These are phyloP conservation scores for Diaporthe velutina DNA, from an alignment of 2,329 filamentous ascomycete species.

Conservation along the genomic window DNA sequence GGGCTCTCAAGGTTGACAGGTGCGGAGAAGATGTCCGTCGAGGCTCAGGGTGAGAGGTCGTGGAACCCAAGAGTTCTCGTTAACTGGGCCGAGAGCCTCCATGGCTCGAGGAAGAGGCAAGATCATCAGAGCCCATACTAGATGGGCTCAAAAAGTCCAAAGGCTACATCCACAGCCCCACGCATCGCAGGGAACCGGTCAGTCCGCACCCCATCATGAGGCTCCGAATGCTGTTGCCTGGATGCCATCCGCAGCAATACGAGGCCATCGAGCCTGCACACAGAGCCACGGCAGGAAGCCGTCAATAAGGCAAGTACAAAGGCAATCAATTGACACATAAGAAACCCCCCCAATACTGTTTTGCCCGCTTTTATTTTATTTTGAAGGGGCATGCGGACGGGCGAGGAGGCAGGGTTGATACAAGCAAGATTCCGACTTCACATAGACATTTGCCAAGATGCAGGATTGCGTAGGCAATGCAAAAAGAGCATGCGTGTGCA, in stretches of 20 bases:
- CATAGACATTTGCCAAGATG: too few species aligned
- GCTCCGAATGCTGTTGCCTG: conserved; percentile 23
- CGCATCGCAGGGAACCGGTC: not conserved
- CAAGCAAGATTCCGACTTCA: not conserved
- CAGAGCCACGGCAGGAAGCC: not conserved
- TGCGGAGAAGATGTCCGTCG: not conserved
- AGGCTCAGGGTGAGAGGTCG: not conserved
- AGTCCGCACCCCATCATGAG: not conserved
- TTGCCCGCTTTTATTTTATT: not conserved
- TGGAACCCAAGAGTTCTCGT: not conserved
- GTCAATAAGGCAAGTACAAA: not conserved
- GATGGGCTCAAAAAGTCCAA: not conserved
- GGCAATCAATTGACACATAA: not conserved
- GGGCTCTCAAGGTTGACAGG: not conserved
- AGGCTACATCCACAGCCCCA: conserved; percentile 1
- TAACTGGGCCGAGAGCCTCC: not conserved
- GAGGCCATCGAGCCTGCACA: not conserved
- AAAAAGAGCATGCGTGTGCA: not conserved
- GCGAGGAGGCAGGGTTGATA: not conserved
- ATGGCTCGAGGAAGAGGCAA: not conserved
- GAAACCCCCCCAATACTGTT: too few species aligned
- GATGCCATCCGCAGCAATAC: conserved; percentile 1
- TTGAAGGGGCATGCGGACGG: not conserved
- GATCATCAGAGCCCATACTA: not conserved
- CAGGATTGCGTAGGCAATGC: not conserved